These are phyloP conservation scores for Asterophora lycoperdoides DNA, from an alignment of 768 basidiomycete species.

Conservation along the genomic window DNA sequence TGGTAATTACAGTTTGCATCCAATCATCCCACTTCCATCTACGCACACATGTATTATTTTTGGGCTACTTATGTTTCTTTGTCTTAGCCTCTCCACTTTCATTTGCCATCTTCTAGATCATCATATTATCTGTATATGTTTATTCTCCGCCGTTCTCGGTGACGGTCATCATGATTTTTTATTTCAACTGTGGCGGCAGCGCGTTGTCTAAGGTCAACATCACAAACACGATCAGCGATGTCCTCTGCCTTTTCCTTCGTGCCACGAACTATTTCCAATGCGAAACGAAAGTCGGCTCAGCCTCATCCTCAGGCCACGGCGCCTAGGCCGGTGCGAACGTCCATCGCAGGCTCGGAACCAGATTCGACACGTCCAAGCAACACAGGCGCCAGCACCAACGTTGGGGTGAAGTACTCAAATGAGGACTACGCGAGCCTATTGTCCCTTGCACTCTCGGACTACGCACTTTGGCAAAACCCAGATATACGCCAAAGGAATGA, in stretches of 20 bases:
- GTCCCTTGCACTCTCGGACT: slow-evolving; percentile 63
- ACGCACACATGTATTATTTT: not conserved
- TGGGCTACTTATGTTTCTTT: not conserved
- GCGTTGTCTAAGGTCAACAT: not conserved
- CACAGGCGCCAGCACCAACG: not conserved
- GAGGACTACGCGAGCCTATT: slow-evolving; percentile 50
- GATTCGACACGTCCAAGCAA: not conserved
- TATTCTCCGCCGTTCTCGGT: not conserved
- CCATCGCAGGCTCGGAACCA: not conserved
- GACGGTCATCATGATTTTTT: not conserved
- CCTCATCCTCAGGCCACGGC: not conserved
- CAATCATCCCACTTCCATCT: not conserved
- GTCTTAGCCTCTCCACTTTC: not conserved
- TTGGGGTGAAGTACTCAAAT: slow-evolving; percentile 10
- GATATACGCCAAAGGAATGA: slow-evolving; percentile 51
- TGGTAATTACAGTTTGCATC: not conserved
- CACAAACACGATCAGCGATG: slow-evolving; percentile 16
- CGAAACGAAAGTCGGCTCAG: slow-evolving; percentile 18
- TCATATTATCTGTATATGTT: not conserved
- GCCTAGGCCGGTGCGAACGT: not conserved
- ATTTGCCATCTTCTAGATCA: not conserved
- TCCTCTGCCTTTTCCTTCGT: slow-evolving; percentile 38
- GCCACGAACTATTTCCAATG: slow-evolving; percentile 42
- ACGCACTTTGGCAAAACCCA: slow-evolving; percentile 60
- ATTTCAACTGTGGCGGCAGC: no score